Evolutionary conservation across 306 rosid species (phyloP).

Genomic region (Pachyrhizus erosus): DNA sequence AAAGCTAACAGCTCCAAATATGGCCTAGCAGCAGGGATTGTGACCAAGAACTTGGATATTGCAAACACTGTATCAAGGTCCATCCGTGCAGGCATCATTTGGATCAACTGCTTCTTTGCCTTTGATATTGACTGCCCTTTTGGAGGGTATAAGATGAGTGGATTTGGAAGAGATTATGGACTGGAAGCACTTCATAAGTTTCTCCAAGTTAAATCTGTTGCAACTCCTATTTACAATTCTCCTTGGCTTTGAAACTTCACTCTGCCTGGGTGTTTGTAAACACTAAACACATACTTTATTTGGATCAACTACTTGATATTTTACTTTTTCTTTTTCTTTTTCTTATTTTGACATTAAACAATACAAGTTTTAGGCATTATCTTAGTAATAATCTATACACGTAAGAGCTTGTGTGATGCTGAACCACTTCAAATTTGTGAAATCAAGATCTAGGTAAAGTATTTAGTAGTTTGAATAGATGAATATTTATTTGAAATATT

Average conservation of each 20-base stretch:
- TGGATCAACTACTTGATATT: not conserved
- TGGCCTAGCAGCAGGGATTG: slow-evolving; percentile 87
- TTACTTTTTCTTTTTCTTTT: not conserved
- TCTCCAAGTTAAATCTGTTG: slow-evolving; percentile 78
- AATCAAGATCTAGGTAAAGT: not conserved
- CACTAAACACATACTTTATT: not conserved
- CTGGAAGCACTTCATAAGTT: slow-evolving; percentile 69
- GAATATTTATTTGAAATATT: no score
- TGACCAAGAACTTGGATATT: slow-evolving; percentile 70
- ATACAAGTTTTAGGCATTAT: not conserved
- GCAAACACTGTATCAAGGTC: slow-evolving; percentile 86
- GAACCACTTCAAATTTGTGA: not conserved
- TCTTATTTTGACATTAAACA: not conserved
- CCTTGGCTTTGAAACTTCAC: slow-evolving; percentile 77
- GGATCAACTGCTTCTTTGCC: slow-evolving; percentile 88
- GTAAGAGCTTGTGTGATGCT: not conserved
- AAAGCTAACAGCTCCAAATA: slow-evolving; percentile 77
- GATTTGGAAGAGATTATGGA: slow-evolving; percentile 87
- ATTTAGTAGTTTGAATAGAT: not conserved
- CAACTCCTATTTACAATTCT: slow-evolving; percentile 78
- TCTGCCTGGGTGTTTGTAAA: not conserved
- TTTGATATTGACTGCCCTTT: slow-evolving; percentile 69
- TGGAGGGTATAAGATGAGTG: slow-evolving; percentile 91
- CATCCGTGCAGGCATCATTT: slow-evolving; percentile 75
- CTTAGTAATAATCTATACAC: not conserved